Base-by-base conservation (phyloP, 1,139 yeast genomes). In the Blastobotrys persicus region DNA sequence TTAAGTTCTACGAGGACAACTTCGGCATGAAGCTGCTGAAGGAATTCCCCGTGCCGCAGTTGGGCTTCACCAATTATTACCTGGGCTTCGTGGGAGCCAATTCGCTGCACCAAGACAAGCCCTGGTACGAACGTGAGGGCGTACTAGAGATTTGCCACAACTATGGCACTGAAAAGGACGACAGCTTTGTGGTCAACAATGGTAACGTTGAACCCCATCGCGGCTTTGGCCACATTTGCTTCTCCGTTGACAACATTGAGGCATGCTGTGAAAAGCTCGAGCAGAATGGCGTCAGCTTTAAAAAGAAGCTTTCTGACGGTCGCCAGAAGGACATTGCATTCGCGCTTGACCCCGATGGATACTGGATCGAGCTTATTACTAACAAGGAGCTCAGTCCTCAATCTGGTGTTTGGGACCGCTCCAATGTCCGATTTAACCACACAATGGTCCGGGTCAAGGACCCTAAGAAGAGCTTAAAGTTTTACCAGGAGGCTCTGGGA, bases 141-240 rank as follows among this genome's bases (percentile, higher is more conserved):
- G 78, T 91, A 17, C 74, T 92, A 55, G 97, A 89, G 68, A 77
- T 92, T 62, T 82, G 91, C 53, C 94, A 88, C 69, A 80, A 85
- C 65, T 82, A 84, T 67, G 95, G 94, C 5, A 73, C 81, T 23
- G 95, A 85, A 62, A 68, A 68, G 45, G 88, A 85, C 57, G 73
- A 77, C 4, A 63, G 69, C 7, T 87, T 75, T 67, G 75, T 72
- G 55, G 69, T 84, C 49, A 85, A 81, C 71, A 85, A 84, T 61
- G 98, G 98, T 53, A 92, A 92, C 65, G 81, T 77, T 12, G 85
- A 82, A 47, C 92, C 95, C 41, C 74, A 81, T 67, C 80, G 92
- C 59, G 98, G 98, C 0, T 92, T 89, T 65, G 98, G 98, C 17
- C 98, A 92, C 69, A 81, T 89, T 53, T 88, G 96, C 70, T 72